phyloP scores from a whole-genome alignment of 163 green algal genomes.

The Scenedesmus sp. region DNA sequence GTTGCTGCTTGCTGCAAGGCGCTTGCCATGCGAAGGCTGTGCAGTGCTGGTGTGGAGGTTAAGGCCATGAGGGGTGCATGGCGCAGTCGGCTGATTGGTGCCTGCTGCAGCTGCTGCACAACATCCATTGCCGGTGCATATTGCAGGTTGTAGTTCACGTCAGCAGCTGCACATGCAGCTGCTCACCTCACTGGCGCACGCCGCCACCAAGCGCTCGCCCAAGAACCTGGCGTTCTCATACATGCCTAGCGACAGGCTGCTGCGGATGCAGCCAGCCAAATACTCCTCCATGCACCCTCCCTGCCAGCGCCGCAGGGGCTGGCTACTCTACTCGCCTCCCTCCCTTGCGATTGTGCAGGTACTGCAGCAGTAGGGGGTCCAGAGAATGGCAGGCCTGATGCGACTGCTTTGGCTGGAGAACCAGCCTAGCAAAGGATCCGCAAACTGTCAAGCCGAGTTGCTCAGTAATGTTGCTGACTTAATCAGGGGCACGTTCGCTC shows the following conservation, averaged over 20 bases:
- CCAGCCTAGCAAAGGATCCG: background rate
- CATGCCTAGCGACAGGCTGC: constrained; percentile 77
- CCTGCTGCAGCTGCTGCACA: background rate
- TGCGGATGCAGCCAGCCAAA: constrained; percentile 74
- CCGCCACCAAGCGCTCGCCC: constrained; percentile 83
- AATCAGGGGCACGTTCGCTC: background rate
- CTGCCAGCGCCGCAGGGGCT: background rate
- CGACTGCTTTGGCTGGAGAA: background rate
- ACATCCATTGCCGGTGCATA: too few relatives aligned
- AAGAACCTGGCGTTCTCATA: constrained; percentile 89
- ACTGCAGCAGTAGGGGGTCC: background rate
- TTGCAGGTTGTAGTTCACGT: background rate
- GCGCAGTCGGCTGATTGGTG: background rate
- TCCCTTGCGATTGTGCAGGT: background rate
- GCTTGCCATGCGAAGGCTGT: background rate
- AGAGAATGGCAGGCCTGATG: background rate
- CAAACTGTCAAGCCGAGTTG: background rate
- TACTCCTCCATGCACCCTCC: constrained; percentile 66
- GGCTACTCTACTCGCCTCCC: background rate
- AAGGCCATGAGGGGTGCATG: background rate
- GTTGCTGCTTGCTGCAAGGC: background rate
- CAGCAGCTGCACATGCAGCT: background rate
- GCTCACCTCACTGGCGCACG: constrained; percentile 71
- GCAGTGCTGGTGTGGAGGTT: background rate
- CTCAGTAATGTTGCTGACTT: background rate